These are phyloP conservation scores for Eryngium alpinum DNA, from an alignment of 140 eudicot species.

Conservation along the genomic window DNA sequence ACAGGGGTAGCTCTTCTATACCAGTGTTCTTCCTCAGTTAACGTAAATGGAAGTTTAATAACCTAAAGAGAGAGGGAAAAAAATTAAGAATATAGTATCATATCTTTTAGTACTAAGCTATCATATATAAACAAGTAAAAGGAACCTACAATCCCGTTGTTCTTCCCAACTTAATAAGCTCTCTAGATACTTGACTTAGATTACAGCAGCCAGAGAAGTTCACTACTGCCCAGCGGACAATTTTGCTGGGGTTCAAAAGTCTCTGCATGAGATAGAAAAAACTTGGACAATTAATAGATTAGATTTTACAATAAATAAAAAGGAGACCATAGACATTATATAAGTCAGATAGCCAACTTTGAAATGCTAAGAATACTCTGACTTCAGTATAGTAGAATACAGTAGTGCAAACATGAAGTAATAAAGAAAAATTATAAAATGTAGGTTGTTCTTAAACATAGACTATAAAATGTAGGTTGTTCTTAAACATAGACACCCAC, in stretches of 20 bases:
- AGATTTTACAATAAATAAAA: background rate
- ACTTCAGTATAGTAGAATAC: background rate
- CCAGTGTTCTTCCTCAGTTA: slow-evolving; percentile 77
- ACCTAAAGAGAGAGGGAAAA: slow-evolving; percentile 30
- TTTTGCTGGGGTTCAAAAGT: slow-evolving; percentile 45
- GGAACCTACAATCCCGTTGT: slow-evolving; percentile 76
- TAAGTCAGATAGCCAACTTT: background rate
- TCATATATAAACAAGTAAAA: slow-evolving; percentile 14
- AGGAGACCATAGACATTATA: background rate
- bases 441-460: background rate
- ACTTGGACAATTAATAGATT: background rate
- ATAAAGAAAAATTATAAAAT: background rate
- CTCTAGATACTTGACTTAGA: slow-evolving; percentile 76
- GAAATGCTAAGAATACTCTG: background rate
- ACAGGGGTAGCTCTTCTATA: slow-evolving; percentile 50
- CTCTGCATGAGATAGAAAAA: slow-evolving; percentile 36
- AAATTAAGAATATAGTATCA: slow-evolving; percentile 4
- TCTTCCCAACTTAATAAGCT: slow-evolving; percentile 77
- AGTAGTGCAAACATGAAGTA: background rate
- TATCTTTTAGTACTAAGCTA: background rate
- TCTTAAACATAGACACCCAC: background rate
- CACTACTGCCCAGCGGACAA: slow-evolving; percentile 81
- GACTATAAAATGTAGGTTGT: background rate
- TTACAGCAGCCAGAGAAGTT: slow-evolving; percentile 83
- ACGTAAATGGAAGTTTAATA: slow-evolving; percentile 75